Conservation (phyloP, 83 land plant genomes). For the Larix sibirica region DNA sequence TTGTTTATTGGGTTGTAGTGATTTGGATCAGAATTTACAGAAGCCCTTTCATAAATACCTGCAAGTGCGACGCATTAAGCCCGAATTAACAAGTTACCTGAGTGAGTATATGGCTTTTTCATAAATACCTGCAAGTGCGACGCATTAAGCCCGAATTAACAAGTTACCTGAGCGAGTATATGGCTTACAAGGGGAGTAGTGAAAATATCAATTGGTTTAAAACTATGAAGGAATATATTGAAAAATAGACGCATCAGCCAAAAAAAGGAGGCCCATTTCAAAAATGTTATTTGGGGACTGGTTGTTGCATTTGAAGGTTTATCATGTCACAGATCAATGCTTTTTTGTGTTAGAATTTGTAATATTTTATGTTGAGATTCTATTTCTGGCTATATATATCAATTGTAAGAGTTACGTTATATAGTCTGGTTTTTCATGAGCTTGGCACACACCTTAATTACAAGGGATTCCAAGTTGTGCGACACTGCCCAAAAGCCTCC, state of each 20-base stretch:
- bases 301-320: too few relatives aligned
- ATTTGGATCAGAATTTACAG: slow-evolving; percentile 74
- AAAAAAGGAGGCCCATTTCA: too few relatives aligned
- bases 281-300: too few relatives aligned
- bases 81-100: slow-evolving; percentile 54
- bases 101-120: slow-evolving; percentile 66
- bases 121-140: slow-evolving; percentile 65
- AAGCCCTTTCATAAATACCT: slow-evolving; percentile 70
- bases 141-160: slow-evolving; percentile 51
- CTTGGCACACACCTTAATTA: too few relatives aligned
- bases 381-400: too few relatives aligned
- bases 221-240: slow-evolving; percentile 47
- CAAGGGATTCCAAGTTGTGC: too few relatives aligned
- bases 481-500: too few relatives aligned
- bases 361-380: too few relatives aligned
- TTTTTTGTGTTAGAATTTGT: too few relatives aligned
- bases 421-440: too few relatives aligned
- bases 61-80: slow-evolving; percentile 61
- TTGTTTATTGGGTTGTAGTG: slow-evolving; percentile 28
- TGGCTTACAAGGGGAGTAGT: slow-evolving; percentile 52
- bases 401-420: too few relatives aligned
- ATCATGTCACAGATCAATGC: too few relatives aligned
- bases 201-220: slow-evolving; percentile 57
- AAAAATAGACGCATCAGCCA: slow-evolving; percentile 18
- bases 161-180: slow-evolving; percentile 67